Conservation (phyloP, 306 rosid species). For the Mucuna pruriens region DNA sequence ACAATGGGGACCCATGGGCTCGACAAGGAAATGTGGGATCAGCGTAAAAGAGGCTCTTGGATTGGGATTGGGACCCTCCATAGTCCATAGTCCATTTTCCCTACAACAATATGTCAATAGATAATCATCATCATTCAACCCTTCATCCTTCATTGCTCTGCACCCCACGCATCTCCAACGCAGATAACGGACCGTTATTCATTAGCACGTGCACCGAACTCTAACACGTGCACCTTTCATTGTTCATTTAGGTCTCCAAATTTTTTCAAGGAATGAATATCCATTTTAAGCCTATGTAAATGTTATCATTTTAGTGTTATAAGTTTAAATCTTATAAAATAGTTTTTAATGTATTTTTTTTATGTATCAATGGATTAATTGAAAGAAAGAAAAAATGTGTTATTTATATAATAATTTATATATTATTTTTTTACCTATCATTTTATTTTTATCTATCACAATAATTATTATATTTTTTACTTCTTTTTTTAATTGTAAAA, state of each 20-base stretch:
- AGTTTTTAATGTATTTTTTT: too few species aligned
- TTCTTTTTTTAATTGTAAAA: too few species aligned
- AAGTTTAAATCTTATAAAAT: too few species aligned
- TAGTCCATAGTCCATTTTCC: neutral
- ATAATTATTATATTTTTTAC: too few species aligned
- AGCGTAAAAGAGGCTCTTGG: neutral
- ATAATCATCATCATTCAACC: neutral
- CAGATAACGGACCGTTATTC: neutral
- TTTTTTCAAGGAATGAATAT: neutral
- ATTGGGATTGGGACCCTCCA: constrained; percentile 1
- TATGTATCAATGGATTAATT: neutral
- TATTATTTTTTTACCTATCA: too few species aligned
- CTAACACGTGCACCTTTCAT: constrained; percentile 36
- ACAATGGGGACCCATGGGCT: constrained; percentile 23
- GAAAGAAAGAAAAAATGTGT: too few species aligned
- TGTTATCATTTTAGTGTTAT: neutral
- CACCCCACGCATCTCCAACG: constrained; percentile 25
- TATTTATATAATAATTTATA: too few species aligned
- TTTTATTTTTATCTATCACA: too few species aligned
- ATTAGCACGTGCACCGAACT: constrained; percentile 42
- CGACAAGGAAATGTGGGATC: neutral
- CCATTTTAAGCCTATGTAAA: neutral
- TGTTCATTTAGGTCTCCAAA: neutral
- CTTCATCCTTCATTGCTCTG: constrained; percentile 6
- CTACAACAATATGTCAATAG: neutral